Percentiles rank a stretch among this genome's conserved stretches.
phyloP scores from a whole-genome alignment of 345 rosid species.

The Boechera stricta region DNA sequence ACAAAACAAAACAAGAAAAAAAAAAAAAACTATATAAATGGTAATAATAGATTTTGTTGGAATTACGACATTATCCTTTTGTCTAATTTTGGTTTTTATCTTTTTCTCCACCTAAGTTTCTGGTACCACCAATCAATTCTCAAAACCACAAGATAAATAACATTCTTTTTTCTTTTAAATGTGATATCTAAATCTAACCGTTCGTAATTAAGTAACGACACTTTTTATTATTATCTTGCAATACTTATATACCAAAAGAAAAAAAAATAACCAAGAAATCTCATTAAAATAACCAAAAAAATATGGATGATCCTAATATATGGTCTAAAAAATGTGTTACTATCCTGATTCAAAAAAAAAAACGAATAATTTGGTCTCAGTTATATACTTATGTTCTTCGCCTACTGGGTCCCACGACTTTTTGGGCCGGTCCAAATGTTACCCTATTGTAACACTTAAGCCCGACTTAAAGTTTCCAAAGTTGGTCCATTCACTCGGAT shows the following conservation, averaged over 20 bases:
- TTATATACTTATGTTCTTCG: background rate
- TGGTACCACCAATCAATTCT: constrained; percentile 33
- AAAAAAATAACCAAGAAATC: no score
- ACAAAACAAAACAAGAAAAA: background rate
- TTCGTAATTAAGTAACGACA: no score
- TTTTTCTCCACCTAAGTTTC: constrained; percentile 6
- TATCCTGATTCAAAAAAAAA: no score
- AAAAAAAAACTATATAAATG: background rate
- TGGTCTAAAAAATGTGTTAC: no score
- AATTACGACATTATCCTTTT: background rate
- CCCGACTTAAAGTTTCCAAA: background rate
- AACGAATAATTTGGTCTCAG: background rate
- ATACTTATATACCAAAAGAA: no score
- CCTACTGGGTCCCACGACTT: background rate
- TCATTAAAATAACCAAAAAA: no score
- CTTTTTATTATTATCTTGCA: no score
- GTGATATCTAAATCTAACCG: no score
- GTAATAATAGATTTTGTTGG: background rate
- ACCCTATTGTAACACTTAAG: background rate
- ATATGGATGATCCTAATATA: no score
- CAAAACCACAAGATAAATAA: background rate
- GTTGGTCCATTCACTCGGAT: background rate
- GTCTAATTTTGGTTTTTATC: background rate
- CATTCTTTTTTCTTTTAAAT: background rate
- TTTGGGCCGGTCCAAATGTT: constrained; percentile 7